Evolutionary conservation across 257 asterid genomes (phyloP).

Genomic region (Gentiana dahurica): DNA sequence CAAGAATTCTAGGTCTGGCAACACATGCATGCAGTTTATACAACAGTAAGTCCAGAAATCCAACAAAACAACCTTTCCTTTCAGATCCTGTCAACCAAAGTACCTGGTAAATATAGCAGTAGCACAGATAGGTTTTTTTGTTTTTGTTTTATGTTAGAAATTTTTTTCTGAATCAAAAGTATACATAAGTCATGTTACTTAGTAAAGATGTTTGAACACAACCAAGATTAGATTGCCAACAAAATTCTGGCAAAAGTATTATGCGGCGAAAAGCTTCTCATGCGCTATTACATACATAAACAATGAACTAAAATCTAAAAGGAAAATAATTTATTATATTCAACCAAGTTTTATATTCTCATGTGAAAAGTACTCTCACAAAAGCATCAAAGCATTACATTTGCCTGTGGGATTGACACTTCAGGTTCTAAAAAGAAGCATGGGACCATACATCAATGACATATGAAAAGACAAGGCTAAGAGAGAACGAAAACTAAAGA

Average conservation of each 20-base stretch:
- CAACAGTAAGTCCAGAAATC: constrained; percentile 99
- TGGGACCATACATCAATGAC: too few relatives aligned
- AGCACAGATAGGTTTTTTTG: too few relatives aligned
- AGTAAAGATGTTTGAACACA: neutral
- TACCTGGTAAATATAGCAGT: neutral
- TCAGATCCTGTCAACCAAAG: constrained; percentile 63
- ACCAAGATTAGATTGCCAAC: neutral
- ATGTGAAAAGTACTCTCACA: too few relatives aligned
- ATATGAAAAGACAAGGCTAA: too few relatives aligned
- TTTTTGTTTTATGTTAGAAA: too few relatives aligned
- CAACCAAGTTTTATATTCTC: too few relatives aligned
- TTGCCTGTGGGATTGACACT: too few relatives aligned
- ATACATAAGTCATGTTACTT: too few relatives aligned
- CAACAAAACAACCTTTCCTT: constrained; percentile 90
- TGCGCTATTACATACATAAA: neutral
- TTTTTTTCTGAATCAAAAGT: too few relatives aligned
- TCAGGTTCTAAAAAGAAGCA: too few relatives aligned
- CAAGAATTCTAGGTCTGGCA: constrained; percentile 86
- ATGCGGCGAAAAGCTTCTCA: neutral
- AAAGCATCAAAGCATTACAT: too few relatives aligned
- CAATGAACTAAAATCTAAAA: neutral
- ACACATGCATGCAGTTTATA: constrained; percentile 96
- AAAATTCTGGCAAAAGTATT: neutral
- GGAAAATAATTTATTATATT: neutral
- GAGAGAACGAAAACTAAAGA: too few relatives aligned